Evolutionary conservation across 2,329 filamentous ascomycete genomes (phyloP).

Genomic region (Nannizziopsis arthrosporioides): DNA sequence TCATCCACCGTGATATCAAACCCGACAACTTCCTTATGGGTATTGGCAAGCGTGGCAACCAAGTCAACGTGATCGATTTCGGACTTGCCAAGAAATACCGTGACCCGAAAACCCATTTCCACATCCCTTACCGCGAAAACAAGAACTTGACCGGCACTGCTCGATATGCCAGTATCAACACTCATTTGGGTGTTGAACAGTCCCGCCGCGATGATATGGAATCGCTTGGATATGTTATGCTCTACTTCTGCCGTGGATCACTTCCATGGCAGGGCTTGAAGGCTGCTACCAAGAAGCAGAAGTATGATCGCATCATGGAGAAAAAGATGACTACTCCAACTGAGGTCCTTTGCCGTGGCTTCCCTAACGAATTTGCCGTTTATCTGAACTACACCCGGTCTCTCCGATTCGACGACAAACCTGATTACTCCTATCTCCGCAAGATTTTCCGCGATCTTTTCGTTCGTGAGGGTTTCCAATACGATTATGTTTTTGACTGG

Average conservation of each 20-base stretch:
- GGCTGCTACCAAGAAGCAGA: constrained; percentile 99
- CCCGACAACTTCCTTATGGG: constrained; percentile 99
- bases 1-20: constrained; percentile 99
- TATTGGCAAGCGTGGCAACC: constrained; percentile 96
- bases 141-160: constrained; percentile 99
- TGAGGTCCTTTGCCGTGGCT: constrained; percentile 95
- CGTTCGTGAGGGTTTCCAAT: constrained; percentile 97
- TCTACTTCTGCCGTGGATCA: constrained; percentile 98
- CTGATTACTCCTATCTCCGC: constrained; percentile 97
- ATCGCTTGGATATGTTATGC: constrained; percentile 96
- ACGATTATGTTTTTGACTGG: constrained; percentile 99
- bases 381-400: constrained; percentile 99
- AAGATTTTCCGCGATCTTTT: constrained; percentile 99
- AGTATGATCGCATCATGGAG: constrained; percentile 99
- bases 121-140: constrained; percentile 99
- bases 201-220: constrained; percentile 99
- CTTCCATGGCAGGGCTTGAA: constrained; percentile 98
- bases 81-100: constrained; percentile 99
- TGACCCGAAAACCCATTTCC: constrained; percentile 98
- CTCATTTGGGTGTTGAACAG: constrained; percentile 95
- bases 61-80: constrained; percentile 99
- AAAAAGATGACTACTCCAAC: constrained; percentile 99
- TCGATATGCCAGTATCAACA: constrained; percentile 98
- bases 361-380: constrained; percentile 98
- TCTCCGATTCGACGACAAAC: constrained; percentile 98